Evolutionary conservation across 2,329 filamentous ascomycete species (phyloP), one percentile per base, ranked within the genome.

Genomic region (Alternaria panax): DNA sequence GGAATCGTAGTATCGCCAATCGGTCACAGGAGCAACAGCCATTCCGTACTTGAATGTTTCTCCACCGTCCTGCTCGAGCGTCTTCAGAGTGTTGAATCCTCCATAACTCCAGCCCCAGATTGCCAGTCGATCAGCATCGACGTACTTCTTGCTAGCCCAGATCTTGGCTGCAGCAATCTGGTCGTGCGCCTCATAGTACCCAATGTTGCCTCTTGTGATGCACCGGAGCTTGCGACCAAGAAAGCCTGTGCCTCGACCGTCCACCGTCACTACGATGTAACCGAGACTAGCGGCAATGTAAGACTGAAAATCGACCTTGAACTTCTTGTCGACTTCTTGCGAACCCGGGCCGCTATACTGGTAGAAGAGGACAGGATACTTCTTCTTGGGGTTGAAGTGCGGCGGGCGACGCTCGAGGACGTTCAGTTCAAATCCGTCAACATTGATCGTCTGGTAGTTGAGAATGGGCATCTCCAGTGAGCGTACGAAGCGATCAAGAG

Each of bases 71-170:
- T 88, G 86, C 82, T 99, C 95, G 12, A 99, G 88, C 1, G 92
- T 95, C 82, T 99, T 99, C 71, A 99, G 85, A 6, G 95, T 92
- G 83, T 92, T 91, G 83, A 96, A 99, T 11, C 95, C 95, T 58
- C 95, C 95, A 74, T 95, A 99, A 64, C 92, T 96, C 95, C 95
- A 99, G 47, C 95, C 95, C 95, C 95, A 99, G 74, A 99, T 96
- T 20, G 93, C 93, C 68, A 99, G 87, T 54, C 91, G 88, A 7
- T 87, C 84, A 25, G 86, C 83, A 75, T 99, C 96, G 14, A 97
- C 89, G 77, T 99, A 98, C 14, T 85, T 79, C 75, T 92, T 94
- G 36, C 83, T 81, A 0, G 90, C 90, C 89, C 92, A 98, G 65
- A 90, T 87, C 78, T 93, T 91, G 4, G 92, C 95, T 1, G 93